phyloP scores from a whole-genome alignment of 495 filamentous ascomycete species.

The Daldinia concentrica region DNA sequence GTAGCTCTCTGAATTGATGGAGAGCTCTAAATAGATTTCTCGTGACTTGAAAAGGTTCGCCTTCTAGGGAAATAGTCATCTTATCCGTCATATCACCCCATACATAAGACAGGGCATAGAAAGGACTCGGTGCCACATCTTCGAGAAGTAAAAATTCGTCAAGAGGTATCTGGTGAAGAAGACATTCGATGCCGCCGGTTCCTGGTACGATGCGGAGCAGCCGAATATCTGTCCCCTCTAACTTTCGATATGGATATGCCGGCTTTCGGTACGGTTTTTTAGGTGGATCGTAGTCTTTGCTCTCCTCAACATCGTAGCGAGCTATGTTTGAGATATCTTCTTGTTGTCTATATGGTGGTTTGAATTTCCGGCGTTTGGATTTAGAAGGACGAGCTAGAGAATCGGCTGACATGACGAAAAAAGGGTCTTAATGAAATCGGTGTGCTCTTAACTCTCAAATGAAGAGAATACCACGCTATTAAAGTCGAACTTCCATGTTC shows the following conservation, averaged over 20 bases:
- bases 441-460: no score
- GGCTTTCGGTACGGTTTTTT: conserved; percentile 17
- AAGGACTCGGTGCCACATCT: not conserved
- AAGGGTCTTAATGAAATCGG: no score
- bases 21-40: conserved; percentile 24
- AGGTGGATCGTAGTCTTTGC: not conserved
- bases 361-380: no score
- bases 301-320: no score
- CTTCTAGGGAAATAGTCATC: conserved; percentile 31
- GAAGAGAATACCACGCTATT: not conserved
- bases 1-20: conserved; percentile 24
- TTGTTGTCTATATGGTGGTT: no score
- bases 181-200: conserved; percentile 21
- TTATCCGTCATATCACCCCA: conserved; percentile 29
- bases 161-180: conserved; percentile 30
- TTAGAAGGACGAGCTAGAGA: no score
- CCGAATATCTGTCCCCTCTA: conserved; percentile 25
- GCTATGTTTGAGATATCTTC: no score
- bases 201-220: conserved; percentile 32
- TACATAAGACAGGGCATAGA: conserved; percentile 38
- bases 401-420: no score
- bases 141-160: not conserved
- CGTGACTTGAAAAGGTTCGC: conserved; percentile 18
- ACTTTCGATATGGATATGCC: conserved; percentile 35
- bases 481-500: not conserved